phyloP scores from a whole-genome alignment of 352 stramenopile species.

The Aphanomyces stellatus region DNA sequence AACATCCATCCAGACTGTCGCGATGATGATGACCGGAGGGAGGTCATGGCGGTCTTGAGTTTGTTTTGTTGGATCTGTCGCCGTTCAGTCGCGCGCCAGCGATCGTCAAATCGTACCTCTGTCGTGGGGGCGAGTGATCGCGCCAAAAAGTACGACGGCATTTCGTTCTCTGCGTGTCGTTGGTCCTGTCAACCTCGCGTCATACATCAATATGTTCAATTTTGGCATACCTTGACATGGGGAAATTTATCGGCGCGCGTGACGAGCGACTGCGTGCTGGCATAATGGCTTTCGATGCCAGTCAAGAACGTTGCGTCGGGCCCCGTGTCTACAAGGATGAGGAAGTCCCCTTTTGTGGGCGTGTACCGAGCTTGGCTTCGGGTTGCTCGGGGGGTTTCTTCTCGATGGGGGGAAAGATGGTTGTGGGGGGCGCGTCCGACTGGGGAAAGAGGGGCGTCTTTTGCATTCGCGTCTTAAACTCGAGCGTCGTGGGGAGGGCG shows the following conservation, averaged over 20 bases:
- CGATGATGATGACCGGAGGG: slow-evolving; percentile 7
- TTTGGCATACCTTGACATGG: neutral
- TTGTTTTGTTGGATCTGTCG: slow-evolving; percentile 4
- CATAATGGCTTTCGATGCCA: slow-evolving; percentile 28
- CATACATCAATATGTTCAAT: neutral
- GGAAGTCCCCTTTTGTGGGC: neutral
- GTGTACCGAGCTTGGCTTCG: neutral
- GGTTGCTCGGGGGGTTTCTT: neutral
- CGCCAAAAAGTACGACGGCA: slow-evolving; percentile 19
- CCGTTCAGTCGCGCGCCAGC: neutral
- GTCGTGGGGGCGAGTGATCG: slow-evolving; percentile 13
- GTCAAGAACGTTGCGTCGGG: slow-evolving; percentile 71
- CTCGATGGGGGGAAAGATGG: slow-evolving; percentile 8
- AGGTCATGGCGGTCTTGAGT: slow-evolving; percentile 19
- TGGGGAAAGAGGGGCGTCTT: neutral
- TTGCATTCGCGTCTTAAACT: slow-evolving; percentile 15
- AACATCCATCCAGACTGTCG: too few species aligned
- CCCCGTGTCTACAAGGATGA: neutral
- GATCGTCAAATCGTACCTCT: neutral
- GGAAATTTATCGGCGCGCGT: neutral
- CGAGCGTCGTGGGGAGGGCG: slow-evolving; percentile 1
- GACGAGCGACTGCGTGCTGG: neutral
- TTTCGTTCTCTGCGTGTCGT: neutral
- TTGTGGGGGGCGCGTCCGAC: neutral
- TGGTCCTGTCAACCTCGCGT: neutral